Conservation (phyloP, 2,329 filamentous ascomycete species). For the Gaeumannomyces tritici region DNA sequence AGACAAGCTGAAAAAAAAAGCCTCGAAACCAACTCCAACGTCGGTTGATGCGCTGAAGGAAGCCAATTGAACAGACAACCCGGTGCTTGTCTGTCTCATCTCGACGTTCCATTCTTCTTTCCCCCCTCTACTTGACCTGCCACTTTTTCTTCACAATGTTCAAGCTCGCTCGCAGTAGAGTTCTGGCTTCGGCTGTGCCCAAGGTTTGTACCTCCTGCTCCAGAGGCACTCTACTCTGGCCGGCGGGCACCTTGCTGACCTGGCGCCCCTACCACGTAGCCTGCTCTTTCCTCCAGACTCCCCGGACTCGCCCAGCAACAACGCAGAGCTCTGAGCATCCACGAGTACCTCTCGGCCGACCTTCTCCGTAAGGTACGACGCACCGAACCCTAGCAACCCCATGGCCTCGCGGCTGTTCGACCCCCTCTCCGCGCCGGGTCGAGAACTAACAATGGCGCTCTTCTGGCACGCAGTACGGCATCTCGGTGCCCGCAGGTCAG, state of each 20-base stretch:
- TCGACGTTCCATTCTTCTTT: neutral
- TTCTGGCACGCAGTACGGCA: constrained; percentile 61
- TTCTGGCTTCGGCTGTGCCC: constrained; percentile 69
- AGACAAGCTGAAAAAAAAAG: neutral
- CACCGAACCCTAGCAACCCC: neutral
- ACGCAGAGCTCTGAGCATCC: constrained; percentile 83
- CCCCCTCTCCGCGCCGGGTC: no score
- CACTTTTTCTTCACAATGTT: constrained; percentile 58
- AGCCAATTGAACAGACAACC: neutral
- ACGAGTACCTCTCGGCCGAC: constrained; percentile 95
- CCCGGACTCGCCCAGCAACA: constrained; percentile 61
- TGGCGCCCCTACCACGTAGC: neutral
- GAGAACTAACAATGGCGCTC: constrained; percentile 5
- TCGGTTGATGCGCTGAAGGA: neutral
- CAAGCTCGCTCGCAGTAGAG: constrained; percentile 74
- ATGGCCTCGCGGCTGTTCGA: neutral
- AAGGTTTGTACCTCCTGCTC: constrained; percentile 40
- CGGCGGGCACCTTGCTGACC: constrained; percentile 10
- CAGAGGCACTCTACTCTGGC: neutral
- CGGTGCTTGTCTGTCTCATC: neutral
- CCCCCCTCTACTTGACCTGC: neutral
- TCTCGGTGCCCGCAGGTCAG: constrained; percentile 83
- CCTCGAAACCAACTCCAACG: neutral
- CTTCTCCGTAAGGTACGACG: constrained; percentile 62
- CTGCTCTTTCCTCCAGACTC: constrained; percentile 40